A percentile compares a stretch with the other conserved stretches of the same genome.
These are phyloP conservation scores for Agrocybe pediades DNA, from an alignment of 768 basidiomycete genomes.

Conservation along the genomic window DNA sequence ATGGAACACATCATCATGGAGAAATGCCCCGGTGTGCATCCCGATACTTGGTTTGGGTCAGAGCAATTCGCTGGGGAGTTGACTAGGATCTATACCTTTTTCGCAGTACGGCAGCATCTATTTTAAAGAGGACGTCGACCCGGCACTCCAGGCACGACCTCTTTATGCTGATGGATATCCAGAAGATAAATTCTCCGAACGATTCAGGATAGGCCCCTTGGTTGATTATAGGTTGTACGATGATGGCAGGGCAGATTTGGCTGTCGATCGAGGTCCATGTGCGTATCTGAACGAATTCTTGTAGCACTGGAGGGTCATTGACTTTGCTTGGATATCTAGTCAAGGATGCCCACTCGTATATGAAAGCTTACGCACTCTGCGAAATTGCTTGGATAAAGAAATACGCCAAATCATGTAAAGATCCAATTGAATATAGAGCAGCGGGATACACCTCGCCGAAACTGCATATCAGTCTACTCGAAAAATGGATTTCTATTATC, in stretches of 20 bases:
- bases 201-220: slow-evolving; percentile 11
- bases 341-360: slow-evolving; percentile 1
- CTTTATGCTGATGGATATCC: slow-evolving; percentile 2
- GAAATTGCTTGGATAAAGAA: slow-evolving; percentile 8
- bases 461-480: not conserved
- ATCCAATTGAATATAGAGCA: not conserved
- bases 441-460: not conserved
- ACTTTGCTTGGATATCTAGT: not conserved
- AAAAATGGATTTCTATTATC: not conserved
- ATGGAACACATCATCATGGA: slow-evolving; percentile 31
- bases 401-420: not conserved
- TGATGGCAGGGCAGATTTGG: slow-evolving; percentile 1
- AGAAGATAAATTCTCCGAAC: not conserved
- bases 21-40: not conserved
- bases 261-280: slow-evolving; percentile 14
- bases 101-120: slow-evolving; percentile 14
- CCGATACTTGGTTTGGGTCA: not conserved
- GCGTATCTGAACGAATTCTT: not conserved
- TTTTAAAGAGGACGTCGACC: slow-evolving; percentile 9
- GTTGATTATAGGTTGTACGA: slow-evolving; percentile 8
- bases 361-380: slow-evolving; percentile 6
- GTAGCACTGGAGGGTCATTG: not conserved
- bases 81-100: slow-evolving; percentile 1
- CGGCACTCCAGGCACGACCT: not conserved
- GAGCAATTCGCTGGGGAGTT: not conserved